These are phyloP conservation scores for Euphorbia peplus DNA, from an alignment of 345 rosid species.

Conservation along the genomic window DNA sequence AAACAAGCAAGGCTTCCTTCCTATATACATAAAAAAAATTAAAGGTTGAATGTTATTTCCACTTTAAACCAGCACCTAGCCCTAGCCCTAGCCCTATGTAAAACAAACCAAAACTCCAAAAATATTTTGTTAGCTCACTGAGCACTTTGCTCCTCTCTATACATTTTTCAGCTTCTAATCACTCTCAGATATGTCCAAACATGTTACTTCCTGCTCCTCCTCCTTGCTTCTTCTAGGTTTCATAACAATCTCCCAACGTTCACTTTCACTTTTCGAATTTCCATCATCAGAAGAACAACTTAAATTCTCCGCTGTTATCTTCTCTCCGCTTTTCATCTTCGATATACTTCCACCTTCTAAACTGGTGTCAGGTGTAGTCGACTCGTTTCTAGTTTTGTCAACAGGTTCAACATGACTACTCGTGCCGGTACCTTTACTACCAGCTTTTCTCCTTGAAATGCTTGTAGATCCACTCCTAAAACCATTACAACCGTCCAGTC, in stretches of 20 bases:
- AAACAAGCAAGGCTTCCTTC: no score
- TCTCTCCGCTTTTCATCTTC: constrained; percentile 11
- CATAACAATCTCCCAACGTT: not conserved
- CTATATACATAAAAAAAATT: no score
- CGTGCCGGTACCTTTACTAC: not conserved
- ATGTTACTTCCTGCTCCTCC: not conserved
- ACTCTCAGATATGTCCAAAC: no score
- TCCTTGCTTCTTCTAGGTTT: not conserved
- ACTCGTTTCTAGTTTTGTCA: constrained; percentile 1
- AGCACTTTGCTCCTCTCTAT: not conserved
- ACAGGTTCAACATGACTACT: not conserved
- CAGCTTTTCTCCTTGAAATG: constrained; percentile 15
- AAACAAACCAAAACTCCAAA: not conserved
- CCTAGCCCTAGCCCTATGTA: not conserved
- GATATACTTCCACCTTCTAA: constrained; percentile 7
- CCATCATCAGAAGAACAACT: not conserved
- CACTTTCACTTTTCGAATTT: not conserved
- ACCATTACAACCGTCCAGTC: constrained; percentile 7
- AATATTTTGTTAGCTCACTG: not conserved
- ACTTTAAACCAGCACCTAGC: no score
- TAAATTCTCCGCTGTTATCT: not conserved
- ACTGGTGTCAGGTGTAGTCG: not conserved
- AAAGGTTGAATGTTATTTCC: no score
- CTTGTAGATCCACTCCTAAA: constrained; percentile 20
- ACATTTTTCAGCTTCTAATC: constrained; percentile 3